Evolutionary conservation across 805 yeast species (phyloP).

Genomic region (Cyberlindnera mycetangii): DNA sequence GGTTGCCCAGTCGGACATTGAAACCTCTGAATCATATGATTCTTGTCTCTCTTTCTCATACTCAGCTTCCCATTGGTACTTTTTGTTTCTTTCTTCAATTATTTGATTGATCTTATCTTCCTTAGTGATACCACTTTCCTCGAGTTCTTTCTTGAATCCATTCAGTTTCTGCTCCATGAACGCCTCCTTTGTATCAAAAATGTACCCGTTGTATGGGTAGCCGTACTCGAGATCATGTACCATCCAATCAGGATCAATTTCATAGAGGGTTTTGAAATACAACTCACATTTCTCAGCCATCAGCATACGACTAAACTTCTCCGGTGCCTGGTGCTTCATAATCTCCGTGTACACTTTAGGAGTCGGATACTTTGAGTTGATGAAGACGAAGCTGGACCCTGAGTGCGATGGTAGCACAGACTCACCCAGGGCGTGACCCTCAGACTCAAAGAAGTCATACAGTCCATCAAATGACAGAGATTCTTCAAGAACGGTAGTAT

Average conservation of each 20-base stretch:
- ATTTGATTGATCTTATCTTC: conserved; percentile 10
- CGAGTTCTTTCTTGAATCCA: conserved; percentile 16
- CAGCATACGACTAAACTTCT: conserved; percentile 15
- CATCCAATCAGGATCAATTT: conserved; percentile 25
- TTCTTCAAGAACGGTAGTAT: not conserved
- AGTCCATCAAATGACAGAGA: conserved; percentile 1
- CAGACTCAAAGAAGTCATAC: conserved; percentile 6
- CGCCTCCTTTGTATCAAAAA: conserved; percentile 26
- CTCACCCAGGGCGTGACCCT: not conserved
- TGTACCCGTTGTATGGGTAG: conserved; percentile 21
- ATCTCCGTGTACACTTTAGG: conserved; percentile 21
- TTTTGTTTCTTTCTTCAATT: conserved; percentile 11
- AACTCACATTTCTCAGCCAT: conserved; percentile 17
- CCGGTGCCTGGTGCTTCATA: conserved; percentile 15
- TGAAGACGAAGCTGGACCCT: conserved; percentile 16
- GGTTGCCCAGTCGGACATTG: conserved; percentile 24
- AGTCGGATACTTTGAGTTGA: conserved; percentile 23
- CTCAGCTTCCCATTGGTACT: conserved; percentile 19
- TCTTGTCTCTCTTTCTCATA: conserved; percentile 14
- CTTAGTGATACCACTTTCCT: conserved; percentile 13
- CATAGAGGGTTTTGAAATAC: conserved; percentile 21
- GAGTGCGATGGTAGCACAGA: not conserved
- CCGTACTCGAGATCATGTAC: conserved; percentile 22
- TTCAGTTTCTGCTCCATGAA: conserved; percentile 18
- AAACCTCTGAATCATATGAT: conserved; percentile 23